Evolutionary conservation across 257 asterid genomes (phyloP).

Genomic region (Jaltomata sinuosa): DNA sequence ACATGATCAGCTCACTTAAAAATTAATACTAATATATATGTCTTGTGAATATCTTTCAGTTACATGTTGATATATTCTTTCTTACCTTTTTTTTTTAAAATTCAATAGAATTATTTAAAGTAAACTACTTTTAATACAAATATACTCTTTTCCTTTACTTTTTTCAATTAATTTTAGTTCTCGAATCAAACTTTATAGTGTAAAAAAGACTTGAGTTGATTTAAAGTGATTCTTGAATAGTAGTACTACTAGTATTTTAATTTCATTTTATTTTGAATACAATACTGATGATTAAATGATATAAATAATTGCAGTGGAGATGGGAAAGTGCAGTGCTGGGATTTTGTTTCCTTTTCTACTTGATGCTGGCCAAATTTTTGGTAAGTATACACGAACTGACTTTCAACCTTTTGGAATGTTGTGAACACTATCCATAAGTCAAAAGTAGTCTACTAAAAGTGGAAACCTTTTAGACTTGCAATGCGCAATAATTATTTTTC

Average conservation of each 20-base stretch:
- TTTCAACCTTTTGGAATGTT: not conserved
- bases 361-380: slow-evolving; percentile 57
- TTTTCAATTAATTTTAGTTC: not conserved
- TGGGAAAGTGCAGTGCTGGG: slow-evolving; percentile 98
- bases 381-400: slow-evolving; percentile 36
- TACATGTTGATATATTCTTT: not conserved
- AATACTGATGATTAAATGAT: not conserved
- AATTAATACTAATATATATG: no score
- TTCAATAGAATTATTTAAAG: not conserved
- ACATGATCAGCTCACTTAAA: no score
- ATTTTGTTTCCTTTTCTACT: slow-evolving; percentile 77
- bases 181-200: not conserved
- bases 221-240: not conserved
- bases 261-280: no score
- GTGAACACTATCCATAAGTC: not conserved
- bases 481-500: not conserved
- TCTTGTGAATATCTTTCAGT: not conserved
- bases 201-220: not conserved
- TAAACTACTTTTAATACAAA: not conserved
- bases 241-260: no score
- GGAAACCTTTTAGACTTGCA: not conserved
- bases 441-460: not conserved
- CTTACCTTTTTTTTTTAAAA: not conserved
- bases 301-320: slow-evolving; percentile 70
- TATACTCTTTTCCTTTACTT: not conserved